phyloP scores from a whole-genome alignment of 1,139 yeast genomes.

The Spathaspora sp. region DNA sequence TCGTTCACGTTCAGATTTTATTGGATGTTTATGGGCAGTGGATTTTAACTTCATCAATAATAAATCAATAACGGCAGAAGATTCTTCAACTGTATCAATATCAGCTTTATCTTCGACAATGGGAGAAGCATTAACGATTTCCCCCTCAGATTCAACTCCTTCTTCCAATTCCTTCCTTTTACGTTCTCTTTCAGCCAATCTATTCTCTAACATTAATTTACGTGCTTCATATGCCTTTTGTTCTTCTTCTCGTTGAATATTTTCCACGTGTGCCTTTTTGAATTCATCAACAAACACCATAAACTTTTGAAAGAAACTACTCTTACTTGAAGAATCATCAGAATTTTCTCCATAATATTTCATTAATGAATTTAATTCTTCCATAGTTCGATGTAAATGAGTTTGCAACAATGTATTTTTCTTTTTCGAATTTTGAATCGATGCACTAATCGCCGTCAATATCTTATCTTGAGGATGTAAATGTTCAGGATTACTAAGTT shows the following conservation, averaged over 20 bases:
- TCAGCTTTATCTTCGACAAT: slow-evolving; percentile 14
- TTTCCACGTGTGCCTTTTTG: slow-evolving; percentile 47
- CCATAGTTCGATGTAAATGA: slow-evolving; percentile 55
- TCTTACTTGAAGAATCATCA: slow-evolving; percentile 47
- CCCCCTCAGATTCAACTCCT: slow-evolving; percentile 8
- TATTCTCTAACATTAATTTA: slow-evolving; percentile 34
- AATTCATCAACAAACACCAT: slow-evolving; percentile 39
- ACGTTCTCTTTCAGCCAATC: slow-evolving; percentile 15
- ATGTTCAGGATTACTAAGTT: slow-evolving; percentile 61
- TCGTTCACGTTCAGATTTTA: slow-evolving; percentile 21
- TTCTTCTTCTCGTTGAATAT: slow-evolving; percentile 48
- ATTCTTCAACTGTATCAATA: slow-evolving; percentile 18
- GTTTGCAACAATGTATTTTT: slow-evolving; percentile 57
- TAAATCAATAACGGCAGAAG: slow-evolving; percentile 36
- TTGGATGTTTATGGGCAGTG: slow-evolving; percentile 23
- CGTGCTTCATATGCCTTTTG: slow-evolving; percentile 40
- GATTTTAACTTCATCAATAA: slow-evolving; percentile 39
- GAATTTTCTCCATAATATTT: slow-evolving; percentile 81
- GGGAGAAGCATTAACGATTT: slow-evolving; percentile 10
- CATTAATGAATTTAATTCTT: slow-evolving; percentile 64
- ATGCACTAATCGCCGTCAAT: slow-evolving; percentile 42
- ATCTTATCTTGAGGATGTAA: slow-evolving; percentile 82
- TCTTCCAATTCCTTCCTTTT: slow-evolving; percentile 11
- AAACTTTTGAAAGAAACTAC: slow-evolving; percentile 39
- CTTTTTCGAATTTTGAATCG: slow-evolving; percentile 62